These are phyloP conservation scores for Lagerstroemia speciosa DNA, from an alignment of 345 rosid species.

Conservation along the genomic window DNA sequence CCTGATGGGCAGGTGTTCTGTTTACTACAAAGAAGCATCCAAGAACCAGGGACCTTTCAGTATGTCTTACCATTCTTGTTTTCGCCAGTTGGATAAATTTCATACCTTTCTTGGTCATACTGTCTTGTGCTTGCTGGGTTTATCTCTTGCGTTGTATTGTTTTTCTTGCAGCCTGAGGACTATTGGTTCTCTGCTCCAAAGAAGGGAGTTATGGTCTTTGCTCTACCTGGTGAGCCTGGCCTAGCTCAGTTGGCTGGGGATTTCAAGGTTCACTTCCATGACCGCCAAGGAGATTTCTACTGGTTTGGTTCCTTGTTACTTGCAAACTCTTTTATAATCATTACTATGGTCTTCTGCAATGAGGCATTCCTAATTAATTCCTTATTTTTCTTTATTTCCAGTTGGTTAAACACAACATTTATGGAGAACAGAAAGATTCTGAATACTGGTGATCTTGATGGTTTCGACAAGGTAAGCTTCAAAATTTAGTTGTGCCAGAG, in stretches of 20 bases:
- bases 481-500: no score
- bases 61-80: slow-evolving; percentile 13
- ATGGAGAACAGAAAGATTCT: slow-evolving; percentile 68
- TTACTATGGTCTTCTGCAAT: background rate
- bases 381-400: slow-evolving; percentile 20
- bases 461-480: slow-evolving; percentile 71
- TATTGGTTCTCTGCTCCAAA: slow-evolving; percentile 86
- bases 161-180: slow-evolving; percentile 65
- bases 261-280: slow-evolving; percentile 86
- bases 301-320: slow-evolving; percentile 34
- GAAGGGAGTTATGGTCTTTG: slow-evolving; percentile 85
- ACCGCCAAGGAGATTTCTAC: slow-evolving; percentile 88
- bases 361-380: background rate
- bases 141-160: background rate
- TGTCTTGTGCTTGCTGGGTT: background rate
- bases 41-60: slow-evolving; percentile 76
- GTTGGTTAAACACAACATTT: slow-evolving; percentile 89
- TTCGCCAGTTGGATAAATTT: slow-evolving; percentile 1
- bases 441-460: slow-evolving; percentile 64
- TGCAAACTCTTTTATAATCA: background rate
- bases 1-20: slow-evolving; percentile 43
- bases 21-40: slow-evolving; percentile 75
- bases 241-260: slow-evolving; percentile 69
- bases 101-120: background rate
- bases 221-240: slow-evolving; percentile 94